Evolutionary conservation across 345 rosid species (phyloP), one percentile per base, ranked within the genome.

Genomic region (Capsella bursapastoris): DNA sequence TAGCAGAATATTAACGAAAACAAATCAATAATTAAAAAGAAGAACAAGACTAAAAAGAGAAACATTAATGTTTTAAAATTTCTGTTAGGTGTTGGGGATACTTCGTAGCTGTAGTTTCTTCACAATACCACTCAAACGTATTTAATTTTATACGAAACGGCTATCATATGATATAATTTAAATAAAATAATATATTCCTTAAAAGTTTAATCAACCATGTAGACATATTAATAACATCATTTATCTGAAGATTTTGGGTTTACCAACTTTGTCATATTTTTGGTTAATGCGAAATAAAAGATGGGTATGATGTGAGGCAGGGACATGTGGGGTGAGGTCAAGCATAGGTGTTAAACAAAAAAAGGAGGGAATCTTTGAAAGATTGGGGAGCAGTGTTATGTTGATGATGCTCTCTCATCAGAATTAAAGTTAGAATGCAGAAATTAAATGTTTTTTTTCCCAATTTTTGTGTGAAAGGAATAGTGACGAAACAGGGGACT

Each of bases 291-390:
- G 10, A 73, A 55, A 45, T 22, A n/a, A 48, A 22, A 56, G 58
- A 65, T 45, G 37, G 37, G 71, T 57, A 35, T 66, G 72, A 12
- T 50, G 47, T 18, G 64, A 75, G 74, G 51, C 74, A 69, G 12
- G 65, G 25, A 59, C 79, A 76, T 62, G 79, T 76, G 79, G 79
- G 70, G n/a, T 76, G 79, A 76, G 74, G 65, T 76, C 65, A 76
- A 76, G 70, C 53, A 13, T 71, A 70, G 60, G 75, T 63, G 80
- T 57, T 63, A 35, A 18, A 8, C 18, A 51, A n/a, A 29, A 22
- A 34, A n/a, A 48, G 41, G 43, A 44, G 57, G 15, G 75, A 77
- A 76, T 70, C 80, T 76, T 64, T 47, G 48, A 70, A 63, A 76
- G 75, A 62, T 47, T 55, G 71, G 10, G 59, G 44, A 63, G 44